Conservation (phyloP, 1,284 basidiomycete genomes). For the Sphagnurus paluster region DNA sequence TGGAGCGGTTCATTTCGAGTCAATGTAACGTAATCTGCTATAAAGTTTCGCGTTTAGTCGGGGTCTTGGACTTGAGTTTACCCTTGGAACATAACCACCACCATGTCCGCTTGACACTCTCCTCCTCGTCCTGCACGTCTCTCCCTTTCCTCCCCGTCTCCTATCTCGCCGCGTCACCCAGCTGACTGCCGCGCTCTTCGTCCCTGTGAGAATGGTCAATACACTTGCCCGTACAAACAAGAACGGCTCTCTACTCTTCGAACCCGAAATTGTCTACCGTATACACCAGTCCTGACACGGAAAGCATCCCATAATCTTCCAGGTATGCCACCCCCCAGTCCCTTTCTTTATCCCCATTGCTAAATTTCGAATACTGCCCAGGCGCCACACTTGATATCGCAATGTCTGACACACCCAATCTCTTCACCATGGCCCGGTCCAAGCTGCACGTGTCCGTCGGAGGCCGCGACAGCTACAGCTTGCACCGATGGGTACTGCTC, state of each 20-base stretch:
- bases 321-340: background rate
- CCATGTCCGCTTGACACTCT: conserved; percentile 47
- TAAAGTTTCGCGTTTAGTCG: conserved; percentile 25
- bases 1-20: conserved; percentile 24
- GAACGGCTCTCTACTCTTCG: conserved; percentile 82
- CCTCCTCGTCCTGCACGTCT: conserved; percentile 23
- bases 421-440: conserved; percentile 66
- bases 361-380: conserved; percentile 5
- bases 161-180: conserved; percentile 31
- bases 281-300: conserved; percentile 63
- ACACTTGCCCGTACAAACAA: conserved; percentile 74
- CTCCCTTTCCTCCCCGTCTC: conserved; percentile 19
- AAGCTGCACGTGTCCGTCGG: conserved; percentile 68
- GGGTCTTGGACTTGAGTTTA: conserved; percentile 25
- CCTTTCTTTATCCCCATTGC: background rate
- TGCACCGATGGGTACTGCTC: conserved; percentile 82
- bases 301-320: conserved; percentile 11
- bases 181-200: conserved; percentile 41
- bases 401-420: conserved; percentile 41
- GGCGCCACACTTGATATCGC: conserved; percentile 4
- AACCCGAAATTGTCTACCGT: conserved; percentile 81
- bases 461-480: conserved; percentile 65
- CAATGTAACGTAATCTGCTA: conserved; percentile 21
- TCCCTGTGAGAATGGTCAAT: conserved; percentile 72
- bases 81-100: conserved; percentile 30